Base-by-base conservation (phyloP, 495 filamentous ascomycete species). In the Echria macrotheca region DNA sequence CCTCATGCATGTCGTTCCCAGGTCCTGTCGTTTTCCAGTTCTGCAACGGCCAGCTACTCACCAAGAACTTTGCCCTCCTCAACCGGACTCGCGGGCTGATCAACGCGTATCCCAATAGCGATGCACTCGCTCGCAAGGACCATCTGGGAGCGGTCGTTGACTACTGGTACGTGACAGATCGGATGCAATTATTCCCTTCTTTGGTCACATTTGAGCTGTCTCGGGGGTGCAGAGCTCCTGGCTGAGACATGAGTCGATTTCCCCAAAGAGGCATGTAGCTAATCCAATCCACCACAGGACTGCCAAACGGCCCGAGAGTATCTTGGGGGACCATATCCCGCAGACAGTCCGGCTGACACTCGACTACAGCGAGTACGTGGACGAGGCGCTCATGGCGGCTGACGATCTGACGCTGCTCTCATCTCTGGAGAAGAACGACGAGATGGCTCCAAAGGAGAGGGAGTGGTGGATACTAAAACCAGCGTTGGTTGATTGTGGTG, bases 401-500 rank as follows among this genome's bases (percentile, higher is more conserved):
- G 89, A 74, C 45, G 86, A 89, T 61, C 66, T 91, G 23, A 49
- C 44, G 18, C 47, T 60, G 18, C 72, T 74, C 18, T 83, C 83
- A 31, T 81, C 78, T 21, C 75, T 86, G 36, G 72, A 69, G 23
- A 72, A 69, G 23, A 87, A 87, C 58, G 67, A 65, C 8, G 26
- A 14, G 15, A 51, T 42, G 24, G 52, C 60, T 2, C 62, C 68
- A 5, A 52, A 65, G 1, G 74, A 84, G 52, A 74, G 74, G 19
- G 80, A 85, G 61, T 91, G 85, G 84, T 91, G 86, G 86, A 87
- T 90, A 46, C 65, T 90, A 28, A 91, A 91, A 54, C 86, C 86
- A 0, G 79, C 85, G 0, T 87, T 91, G 83, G 87, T 84, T 63
- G 86, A 90, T 51, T 76, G 85, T 5, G 86, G 86, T 6, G 83